Evolutionary conservation across 2,329 filamentous ascomycete species (phyloP), one percentile per base, ranked within the genome.

Genomic region (Botrytis aclada): DNA sequence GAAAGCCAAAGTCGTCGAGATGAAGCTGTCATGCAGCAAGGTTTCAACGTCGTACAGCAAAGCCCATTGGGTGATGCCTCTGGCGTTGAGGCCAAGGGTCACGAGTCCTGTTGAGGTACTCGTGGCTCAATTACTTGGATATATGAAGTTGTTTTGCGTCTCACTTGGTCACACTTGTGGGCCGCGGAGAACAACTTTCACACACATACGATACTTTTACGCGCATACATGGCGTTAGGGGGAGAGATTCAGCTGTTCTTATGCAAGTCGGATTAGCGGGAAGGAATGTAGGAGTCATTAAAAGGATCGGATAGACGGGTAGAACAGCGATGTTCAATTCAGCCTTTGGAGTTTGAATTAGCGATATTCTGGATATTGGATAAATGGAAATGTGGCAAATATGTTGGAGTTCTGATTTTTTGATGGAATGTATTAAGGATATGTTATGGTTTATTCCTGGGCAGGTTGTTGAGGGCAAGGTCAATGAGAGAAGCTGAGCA

Each of bases 401-500:
- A 47, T 1, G 18, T 4, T 18, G 25, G 25, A 8, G 41, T 16
- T 45, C 18, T 54, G 9, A 32, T 39, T 39, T 9, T 25, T 56
- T 1, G 9, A 45, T 20, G 1, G 10, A 7, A 4, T 2, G 16
- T 4, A 20, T 16, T 3, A 10, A 1, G 9, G 6, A 4, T 32
- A 29, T 29, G 51, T 2, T 32, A 18, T 4, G 18, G 14, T 56
- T 16, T 3, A 25, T 2, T 32, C 39, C 22, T 20, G 34, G 16
- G 22, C 6, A 37, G 34, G 25, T 39, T 32, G 22, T 12, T 10
- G 32, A 8, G 47, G 37, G 37, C 16, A 56, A 20, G 1, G 22
- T 34, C 41, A 1, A 29, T 22, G 9, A 25, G 20, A 65, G 4
- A 2, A 66, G 32, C 47, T 51, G 22, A 39, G 63, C 32, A 16